Percentiles rank a stretch among this genome's conserved stretches.
Conservation (phyloP, 192 early-diverging fungal genomes). For the Coemansia sp. region DNA sequence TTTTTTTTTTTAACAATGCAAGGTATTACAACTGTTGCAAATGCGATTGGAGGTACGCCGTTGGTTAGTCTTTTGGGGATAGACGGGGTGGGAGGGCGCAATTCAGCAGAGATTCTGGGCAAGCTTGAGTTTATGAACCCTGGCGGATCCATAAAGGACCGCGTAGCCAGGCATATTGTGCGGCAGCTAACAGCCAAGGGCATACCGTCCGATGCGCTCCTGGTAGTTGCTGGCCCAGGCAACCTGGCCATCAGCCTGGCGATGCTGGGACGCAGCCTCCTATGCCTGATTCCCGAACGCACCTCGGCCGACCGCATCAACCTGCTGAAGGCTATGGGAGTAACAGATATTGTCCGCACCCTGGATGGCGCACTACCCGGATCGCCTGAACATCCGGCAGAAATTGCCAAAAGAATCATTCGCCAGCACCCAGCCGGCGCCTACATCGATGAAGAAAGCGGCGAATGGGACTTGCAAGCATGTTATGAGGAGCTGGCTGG, state of each 20-base stretch:
- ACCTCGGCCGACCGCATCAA: conserved; percentile 67
- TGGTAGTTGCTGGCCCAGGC: conserved; percentile 70
- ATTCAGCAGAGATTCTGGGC: conserved; percentile 60
- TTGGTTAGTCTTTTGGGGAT: conserved; percentile 46
- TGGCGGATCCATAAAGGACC: conserved; percentile 70
- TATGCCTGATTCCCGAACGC: conserved; percentile 65
- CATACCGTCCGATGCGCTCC: conserved; percentile 29
- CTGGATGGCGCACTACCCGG: conserved; percentile 65
- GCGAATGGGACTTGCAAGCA: conserved; percentile 20
- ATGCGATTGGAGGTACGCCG: conserved; percentile 62
- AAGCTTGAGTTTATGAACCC: conserved; percentile 77
- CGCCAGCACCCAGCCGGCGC: conserved; percentile 52
- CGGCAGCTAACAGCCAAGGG: conserved; percentile 30
- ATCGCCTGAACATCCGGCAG: conserved; percentile 62
- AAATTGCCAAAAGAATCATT: conserved; percentile 59
- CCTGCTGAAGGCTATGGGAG: conserved; percentile 63
- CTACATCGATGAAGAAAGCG: conserved; percentile 63
- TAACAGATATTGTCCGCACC: conserved; percentile 66
- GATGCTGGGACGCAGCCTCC: conserved; percentile 43
- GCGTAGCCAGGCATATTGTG: conserved; percentile 58
- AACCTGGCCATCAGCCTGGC: conserved; percentile 70
- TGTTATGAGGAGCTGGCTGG: conserved; percentile 59
- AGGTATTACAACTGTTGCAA: conserved; percentile 26
- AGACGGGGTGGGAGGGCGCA: conserved; percentile 12
- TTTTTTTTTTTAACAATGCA: conserved; percentile 1